Base-by-base conservation (phyloP, 2,329 filamentous ascomycete species). In the Epicoccum nigrum region DNA sequence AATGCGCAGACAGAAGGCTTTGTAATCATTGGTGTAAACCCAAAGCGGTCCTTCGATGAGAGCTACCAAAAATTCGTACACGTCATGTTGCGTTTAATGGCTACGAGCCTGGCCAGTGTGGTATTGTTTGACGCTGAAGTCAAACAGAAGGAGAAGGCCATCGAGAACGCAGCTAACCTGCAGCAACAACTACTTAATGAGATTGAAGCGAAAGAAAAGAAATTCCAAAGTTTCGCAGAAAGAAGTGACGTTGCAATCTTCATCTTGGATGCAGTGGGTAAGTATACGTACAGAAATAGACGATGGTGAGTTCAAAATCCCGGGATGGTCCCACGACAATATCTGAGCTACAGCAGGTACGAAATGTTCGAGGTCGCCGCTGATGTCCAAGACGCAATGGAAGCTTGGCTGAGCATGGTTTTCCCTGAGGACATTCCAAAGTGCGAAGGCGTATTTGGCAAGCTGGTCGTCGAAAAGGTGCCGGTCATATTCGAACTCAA, bases 231-330 rank as follows among this genome's bases (percentile, higher is more conserved):
- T 4, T 73, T 77, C 56, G 74, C 75, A 3, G 68, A 72, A 32
- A 60, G 70, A 5, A 63, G 72, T 5, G 73, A 75, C 4, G 65
- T 76, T 4, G 75, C 70, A 2, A 78, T 78, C 43, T 77, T 74
- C 47, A 70, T 73, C 30, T 64, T 74, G 28, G 64, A 68, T 15
- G 49, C 64, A 4, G 45, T 63, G 15, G 74, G 76, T 2, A 59
- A 56, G 7, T 71, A 72, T 12, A 62, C 72, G 0, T 76, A 77
- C 51, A 63, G 72, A 6, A 78, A 78, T 40, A 67, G 77, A 37
- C 62, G 67, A 4, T 78, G 74, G 64, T 68, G 51, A 34, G 37
- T 33, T 3, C 21, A 12, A 2, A 16, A 15, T 65, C 21, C 15
- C 2, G 4, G 6, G 2, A 3, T 7, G 7, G 7, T 3, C 7